These are phyloP conservation scores for Starmerella cellae DNA, from an alignment of 805 yeast species.

Conservation along the genomic window DNA sequence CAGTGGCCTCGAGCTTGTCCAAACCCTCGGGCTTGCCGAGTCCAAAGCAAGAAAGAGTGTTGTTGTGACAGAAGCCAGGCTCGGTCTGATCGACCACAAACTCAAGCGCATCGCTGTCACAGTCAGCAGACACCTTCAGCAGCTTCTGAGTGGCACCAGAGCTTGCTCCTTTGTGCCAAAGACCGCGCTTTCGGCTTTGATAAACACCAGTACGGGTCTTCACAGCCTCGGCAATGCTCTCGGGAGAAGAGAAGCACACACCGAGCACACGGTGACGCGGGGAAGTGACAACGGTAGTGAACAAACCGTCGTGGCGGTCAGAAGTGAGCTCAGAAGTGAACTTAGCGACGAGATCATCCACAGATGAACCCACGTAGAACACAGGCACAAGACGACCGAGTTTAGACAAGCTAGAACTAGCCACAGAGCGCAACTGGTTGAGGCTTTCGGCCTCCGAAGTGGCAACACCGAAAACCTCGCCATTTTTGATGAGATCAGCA, in stretches of 20 bases:
- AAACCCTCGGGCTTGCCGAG: slow-evolving; percentile 52
- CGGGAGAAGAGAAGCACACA: slow-evolving; percentile 75
- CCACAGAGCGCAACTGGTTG: slow-evolving; percentile 8
- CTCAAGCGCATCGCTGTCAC: slow-evolving; percentile 84
- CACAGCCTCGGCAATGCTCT: slow-evolving; percentile 71
- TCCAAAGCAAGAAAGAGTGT: slow-evolving; percentile 62
- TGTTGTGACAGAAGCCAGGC: slow-evolving; percentile 84
- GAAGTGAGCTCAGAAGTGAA: slow-evolving; percentile 9
- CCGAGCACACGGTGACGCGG: slow-evolving; percentile 63
- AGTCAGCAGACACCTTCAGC: slow-evolving; percentile 56
- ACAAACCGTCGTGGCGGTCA: slow-evolving; percentile 79
- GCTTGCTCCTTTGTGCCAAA: slow-evolving; percentile 93
- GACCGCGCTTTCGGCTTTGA: slow-evolving; percentile 76
- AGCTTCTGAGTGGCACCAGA: slow-evolving; percentile 90
- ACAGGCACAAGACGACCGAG: slow-evolving; percentile 19
- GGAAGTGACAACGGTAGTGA: slow-evolving; percentile 70
- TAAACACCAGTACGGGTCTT: slow-evolving; percentile 77
- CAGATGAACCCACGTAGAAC: slow-evolving; percentile 10
- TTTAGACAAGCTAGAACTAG: slow-evolving; percentile 11
- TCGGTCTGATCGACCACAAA: slow-evolving; percentile 78
- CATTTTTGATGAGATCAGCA: slow-evolving; percentile 7
- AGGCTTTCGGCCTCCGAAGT: slow-evolving; percentile 6
- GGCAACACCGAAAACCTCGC: slow-evolving; percentile 16
- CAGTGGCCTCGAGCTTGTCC: slow-evolving; percentile 49
- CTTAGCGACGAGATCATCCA: slow-evolving; percentile 5